Conservation (phyloP, 441 rosid species). For the Bruguiera hainesii region DNA sequence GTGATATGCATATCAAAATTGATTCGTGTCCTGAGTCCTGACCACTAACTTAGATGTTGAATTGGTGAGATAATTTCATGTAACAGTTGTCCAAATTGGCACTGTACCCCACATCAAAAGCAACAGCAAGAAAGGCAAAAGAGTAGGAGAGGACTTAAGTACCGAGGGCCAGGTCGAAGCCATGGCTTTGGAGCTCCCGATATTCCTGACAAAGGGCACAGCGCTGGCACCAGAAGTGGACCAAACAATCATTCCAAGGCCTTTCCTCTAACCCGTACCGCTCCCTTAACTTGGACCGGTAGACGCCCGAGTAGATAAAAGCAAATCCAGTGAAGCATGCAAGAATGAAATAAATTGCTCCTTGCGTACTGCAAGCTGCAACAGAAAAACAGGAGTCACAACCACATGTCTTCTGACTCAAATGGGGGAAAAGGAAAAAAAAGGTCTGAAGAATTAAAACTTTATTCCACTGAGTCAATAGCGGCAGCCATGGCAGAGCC, state of each 20-base stretch:
- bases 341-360: slow-evolving; percentile 43
- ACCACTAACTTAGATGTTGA: background rate
- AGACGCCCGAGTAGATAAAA: slow-evolving; percentile 54
- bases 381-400: background rate
- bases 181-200: slow-evolving; percentile 12
- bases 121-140: background rate
- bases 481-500: too few relatives aligned
- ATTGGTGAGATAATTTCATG: too few relatives aligned
- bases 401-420: too few relatives aligned
- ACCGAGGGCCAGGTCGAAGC: slow-evolving; percentile 51
- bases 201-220: slow-evolving; percentile 21
- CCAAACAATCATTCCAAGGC: slow-evolving; percentile 8
- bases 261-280: slow-evolving; percentile 47
- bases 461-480: too few relatives aligned
- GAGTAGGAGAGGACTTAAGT: background rate
- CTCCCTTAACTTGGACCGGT: slow-evolving; percentile 50
- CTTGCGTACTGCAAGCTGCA: slow-evolving; percentile 42
- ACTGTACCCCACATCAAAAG: too few relatives aligned
- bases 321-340: slow-evolving; percentile 37
- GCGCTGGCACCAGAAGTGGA: slow-evolving; percentile 3
- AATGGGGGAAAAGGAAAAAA: too few relatives aligned
- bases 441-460: too few relatives aligned
- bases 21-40: background rate
- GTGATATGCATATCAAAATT: too few relatives aligned
- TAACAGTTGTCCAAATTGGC: too few relatives aligned